phyloP scores from a whole-genome alignment of 305 asterid species.

The Solanum aculeatissimum region DNA sequence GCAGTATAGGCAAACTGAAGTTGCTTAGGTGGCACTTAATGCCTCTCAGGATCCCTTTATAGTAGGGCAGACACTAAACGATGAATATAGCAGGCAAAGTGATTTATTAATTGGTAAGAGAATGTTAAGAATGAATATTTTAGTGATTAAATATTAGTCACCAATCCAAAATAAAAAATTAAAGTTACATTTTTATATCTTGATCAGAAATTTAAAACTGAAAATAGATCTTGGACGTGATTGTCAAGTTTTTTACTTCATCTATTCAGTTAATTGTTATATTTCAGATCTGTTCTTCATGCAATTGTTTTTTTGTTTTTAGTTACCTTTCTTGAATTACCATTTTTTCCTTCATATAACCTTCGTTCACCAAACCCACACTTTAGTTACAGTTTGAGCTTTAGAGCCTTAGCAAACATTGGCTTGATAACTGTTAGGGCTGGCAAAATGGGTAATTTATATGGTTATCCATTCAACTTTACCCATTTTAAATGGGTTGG shows the following conservation, averaged over 20 bases:
- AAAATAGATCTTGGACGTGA: neutral
- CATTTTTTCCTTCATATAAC: neutral
- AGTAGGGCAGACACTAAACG: neutral
- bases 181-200: neutral
- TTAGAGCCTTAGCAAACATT: neutral
- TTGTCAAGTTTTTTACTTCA: neutral
- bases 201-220: neutral
- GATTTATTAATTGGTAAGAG: neutral
- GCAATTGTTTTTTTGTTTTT: neutral
- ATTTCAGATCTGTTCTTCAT: neutral
- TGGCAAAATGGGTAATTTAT: too few relatives aligned
- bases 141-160: neutral
- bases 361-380: neutral
- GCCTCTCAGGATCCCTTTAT: neutral
- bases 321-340: neutral
- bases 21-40: neutral
- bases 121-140: neutral
- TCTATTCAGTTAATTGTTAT: neutral
- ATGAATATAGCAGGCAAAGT: neutral
- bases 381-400: neutral
- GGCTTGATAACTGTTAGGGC: too few relatives aligned
- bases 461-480: too few relatives aligned
- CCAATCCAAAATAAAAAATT: neutral
- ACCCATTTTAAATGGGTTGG: too few relatives aligned
- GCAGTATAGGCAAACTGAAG: neutral